Evolutionary conservation across 805 yeast species (phyloP).

Genomic region (Scheffersomyces amazonensis): DNA sequence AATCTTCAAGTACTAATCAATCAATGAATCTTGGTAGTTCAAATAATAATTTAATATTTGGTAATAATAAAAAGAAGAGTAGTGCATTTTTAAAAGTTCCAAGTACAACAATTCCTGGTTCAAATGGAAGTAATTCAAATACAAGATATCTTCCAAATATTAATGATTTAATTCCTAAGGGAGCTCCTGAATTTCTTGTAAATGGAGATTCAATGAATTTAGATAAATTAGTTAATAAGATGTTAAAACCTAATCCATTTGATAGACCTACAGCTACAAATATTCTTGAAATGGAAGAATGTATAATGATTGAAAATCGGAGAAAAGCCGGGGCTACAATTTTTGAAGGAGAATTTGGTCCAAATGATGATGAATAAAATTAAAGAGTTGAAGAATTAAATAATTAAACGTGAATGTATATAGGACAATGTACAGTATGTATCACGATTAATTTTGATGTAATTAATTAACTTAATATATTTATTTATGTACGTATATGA

Average conservation of each 20-base stretch:
- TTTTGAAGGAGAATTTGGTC: conserved; percentile 95
- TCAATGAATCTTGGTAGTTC: conserved; percentile 1
- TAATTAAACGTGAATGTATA: no score
- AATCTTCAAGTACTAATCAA: conserved; percentile 12
- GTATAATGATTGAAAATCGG: conserved; percentile 71
- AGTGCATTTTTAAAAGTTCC: no score
- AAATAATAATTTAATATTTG: background rate
- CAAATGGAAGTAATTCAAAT: conserved; percentile 1
- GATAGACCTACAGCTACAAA: conserved; percentile 78
- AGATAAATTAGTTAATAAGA: conserved; percentile 79
- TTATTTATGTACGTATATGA: background rate
- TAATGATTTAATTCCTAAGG: conserved; percentile 53
- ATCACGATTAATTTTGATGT: no score
- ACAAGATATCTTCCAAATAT: background rate
- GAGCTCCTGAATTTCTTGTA: conserved; percentile 85
- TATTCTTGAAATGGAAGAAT: conserved; percentile 69
- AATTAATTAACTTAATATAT: background rate
- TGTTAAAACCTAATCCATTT: conserved; percentile 82
- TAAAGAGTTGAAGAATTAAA: background rate
- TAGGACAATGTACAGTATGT: no score
- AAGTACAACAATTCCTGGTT: no score
- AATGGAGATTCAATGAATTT: conserved; percentile 53
- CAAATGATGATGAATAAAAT: conserved; percentile 27
- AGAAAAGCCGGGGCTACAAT: conserved; percentile 91
- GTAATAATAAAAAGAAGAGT: background rate